A percentile compares a stretch with the other conserved stretches of the same genome.
phyloP scores from a whole-genome alignment of 2,329 filamentous ascomycete species.

The Cordyceps militaris region DNA sequence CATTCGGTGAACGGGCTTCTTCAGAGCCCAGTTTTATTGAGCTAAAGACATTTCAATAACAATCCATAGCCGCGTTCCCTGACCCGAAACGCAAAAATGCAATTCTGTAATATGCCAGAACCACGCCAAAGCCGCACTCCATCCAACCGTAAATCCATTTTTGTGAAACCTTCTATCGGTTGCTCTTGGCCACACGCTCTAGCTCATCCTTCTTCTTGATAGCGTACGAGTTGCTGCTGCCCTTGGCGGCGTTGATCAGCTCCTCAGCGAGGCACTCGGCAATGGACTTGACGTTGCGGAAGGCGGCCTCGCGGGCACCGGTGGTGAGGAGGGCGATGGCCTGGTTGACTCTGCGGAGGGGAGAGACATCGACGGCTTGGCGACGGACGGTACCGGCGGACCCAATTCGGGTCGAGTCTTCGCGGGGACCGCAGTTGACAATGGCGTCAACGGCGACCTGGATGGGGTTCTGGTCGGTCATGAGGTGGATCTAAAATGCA shows the following conservation, averaged over 20 bases:
- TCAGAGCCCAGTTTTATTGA: conserved; percentile 37
- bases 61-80: conserved; percentile 39
- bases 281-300: conserved; percentile 99
- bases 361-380: conserved; percentile 99
- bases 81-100: conserved; percentile 40
- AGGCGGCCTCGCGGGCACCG: conserved; percentile 95
- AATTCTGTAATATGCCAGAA: conserved; percentile 41
- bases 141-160: conserved; percentile 27
- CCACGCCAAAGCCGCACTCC: conserved; percentile 36
- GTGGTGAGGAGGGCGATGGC: conserved; percentile 98
- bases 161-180: conserved; percentile 70
- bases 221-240: conserved; percentile 99
- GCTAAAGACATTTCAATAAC: conserved; percentile 34
- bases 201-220: conserved; percentile 99
- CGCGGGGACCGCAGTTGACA: conserved; percentile 99
- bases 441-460: conserved; percentile 99
- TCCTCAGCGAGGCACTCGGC: conserved; percentile 99
- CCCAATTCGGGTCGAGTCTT: conserved; percentile 99
- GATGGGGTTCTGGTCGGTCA: conserved; percentile 99
- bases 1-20: conserved; percentile 9
- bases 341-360: conserved; percentile 99
- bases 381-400: conserved; percentile 99
- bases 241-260: conserved; percentile 99
- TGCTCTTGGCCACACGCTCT: conserved; percentile 99
- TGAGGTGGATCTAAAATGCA: conserved; percentile 84